Conservation (phyloP, 345 rosid species). For the Aethionema arabicum region DNA sequence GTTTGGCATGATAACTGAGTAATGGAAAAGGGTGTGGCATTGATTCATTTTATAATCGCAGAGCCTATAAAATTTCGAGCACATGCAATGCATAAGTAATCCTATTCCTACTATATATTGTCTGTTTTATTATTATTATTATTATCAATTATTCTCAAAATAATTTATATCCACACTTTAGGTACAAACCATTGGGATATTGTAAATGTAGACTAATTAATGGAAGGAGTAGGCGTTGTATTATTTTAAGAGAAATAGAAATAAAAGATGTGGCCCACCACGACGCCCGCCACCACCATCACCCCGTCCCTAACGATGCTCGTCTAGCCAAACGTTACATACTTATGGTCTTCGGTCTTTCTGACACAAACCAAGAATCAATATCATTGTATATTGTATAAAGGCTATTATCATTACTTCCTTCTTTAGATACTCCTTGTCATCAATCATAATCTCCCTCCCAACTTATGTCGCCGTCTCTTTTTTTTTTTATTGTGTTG, state of each 20-base stretch:
- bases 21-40: conserved; percentile 18
- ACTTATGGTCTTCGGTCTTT: conserved; percentile 28
- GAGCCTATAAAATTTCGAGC: conserved; percentile 31
- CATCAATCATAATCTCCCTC: conserved; percentile 29
- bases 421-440: conserved; percentile 29
- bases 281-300: no score
- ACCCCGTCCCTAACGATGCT: conserved; percentile 38
- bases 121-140: not conserved
- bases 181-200: conserved; percentile 11
- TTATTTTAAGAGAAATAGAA: no score
- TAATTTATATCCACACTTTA: conserved; percentile 11
- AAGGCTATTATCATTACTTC: conserved; percentile 36
- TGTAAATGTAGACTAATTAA: conserved; percentile 34
- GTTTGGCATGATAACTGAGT: conserved; percentile 21
- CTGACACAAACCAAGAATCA: conserved; percentile 33
- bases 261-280: no score
- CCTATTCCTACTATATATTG: not conserved
- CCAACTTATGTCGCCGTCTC: conserved; percentile 24
- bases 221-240: no score
- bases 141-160: conserved; percentile 20
- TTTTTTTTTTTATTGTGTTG: conserved; percentile 16
- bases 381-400: conserved; percentile 12
- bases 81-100: conserved; percentile 28
- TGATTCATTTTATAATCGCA: conserved; percentile 31
- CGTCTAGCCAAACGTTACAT: conserved; percentile 38